Conservation (phyloP, 257 asterid species). For the Nicotiana knightiana region DNA sequence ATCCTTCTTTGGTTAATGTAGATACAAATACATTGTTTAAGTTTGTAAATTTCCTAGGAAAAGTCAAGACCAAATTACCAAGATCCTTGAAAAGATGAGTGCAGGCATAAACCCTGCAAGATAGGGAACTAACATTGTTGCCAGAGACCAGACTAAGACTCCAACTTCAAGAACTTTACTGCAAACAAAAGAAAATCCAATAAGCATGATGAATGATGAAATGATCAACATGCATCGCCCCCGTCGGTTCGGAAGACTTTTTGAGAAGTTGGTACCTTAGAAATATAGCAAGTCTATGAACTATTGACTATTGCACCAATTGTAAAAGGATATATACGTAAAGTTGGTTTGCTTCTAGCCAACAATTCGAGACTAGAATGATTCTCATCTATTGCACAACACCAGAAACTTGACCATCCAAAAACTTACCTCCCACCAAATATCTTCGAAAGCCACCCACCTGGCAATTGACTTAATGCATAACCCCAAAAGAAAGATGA, state of each 20-base stretch:
- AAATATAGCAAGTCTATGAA: background rate
- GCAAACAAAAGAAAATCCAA: constrained; percentile 23
- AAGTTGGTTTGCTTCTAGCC: background rate
- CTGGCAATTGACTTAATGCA: constrained; percentile 97
- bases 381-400: constrained; percentile 3
- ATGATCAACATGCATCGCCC: background rate
- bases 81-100: constrained; percentile 70
- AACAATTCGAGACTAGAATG: constrained; percentile 2
- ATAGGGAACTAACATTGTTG: constrained; percentile 79
- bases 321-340: background rate
- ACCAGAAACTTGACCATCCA: constrained; percentile 8
- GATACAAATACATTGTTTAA: background rate
- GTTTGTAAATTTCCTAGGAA: background rate
- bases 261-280: background rate
- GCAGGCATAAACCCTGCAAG: constrained; percentile 92
- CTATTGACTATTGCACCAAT: background rate
- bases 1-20: background rate
- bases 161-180: constrained; percentile 87
- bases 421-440: constrained; percentile 93
- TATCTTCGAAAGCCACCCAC: constrained; percentile 91
- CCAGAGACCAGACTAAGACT: constrained; percentile 83
- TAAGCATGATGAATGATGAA: constrained; percentile 3
- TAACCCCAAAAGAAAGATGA: constrained; percentile 99
- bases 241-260: background rate
- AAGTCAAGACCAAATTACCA: constrained; percentile 43